Evolutionary conservation across 148 eudicot genomes (phyloP).

Genomic region (Silene uniflora): DNA sequence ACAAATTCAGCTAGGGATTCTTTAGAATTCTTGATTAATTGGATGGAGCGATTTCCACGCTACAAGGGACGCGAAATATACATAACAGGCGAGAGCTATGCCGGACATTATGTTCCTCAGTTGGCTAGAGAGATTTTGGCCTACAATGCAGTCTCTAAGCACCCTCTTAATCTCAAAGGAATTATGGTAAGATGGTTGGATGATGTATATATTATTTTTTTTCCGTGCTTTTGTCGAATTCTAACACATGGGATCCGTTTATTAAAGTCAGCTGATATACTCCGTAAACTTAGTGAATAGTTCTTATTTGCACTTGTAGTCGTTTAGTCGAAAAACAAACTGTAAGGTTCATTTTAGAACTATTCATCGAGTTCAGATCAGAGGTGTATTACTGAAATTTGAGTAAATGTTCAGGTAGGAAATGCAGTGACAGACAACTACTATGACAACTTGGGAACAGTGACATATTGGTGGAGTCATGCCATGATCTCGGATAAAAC

Average conservation of each 20-base stretch:
- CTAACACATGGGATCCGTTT: too few species aligned
- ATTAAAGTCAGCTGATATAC: too few species aligned
- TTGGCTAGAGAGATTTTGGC: constrained; percentile 59
- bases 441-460: constrained; percentile 93
- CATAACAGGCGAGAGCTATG: constrained; percentile 85
- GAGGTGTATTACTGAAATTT: background rate
- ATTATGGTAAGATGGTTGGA: constrained; percentile 47
- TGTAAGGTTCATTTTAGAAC: too few species aligned
- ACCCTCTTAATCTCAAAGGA: constrained; percentile 73
- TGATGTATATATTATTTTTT: background rate
- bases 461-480: constrained; percentile 97
- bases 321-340: too few species aligned
- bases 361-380: too few species aligned
- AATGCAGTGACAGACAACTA: constrained; percentile 96
- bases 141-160: constrained; percentile 49
- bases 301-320: too few species aligned
- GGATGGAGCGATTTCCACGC: constrained; percentile 84
- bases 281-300: too few species aligned
- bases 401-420: constrained; percentile 52
- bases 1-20: constrained; percentile 60
- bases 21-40: constrained; percentile 54
- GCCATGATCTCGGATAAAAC: constrained; percentile 94
- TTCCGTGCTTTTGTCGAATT: too few species aligned
- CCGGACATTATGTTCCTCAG: constrained; percentile 96
- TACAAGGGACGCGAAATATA: constrained; percentile 62